A percentile compares a stretch with the other conserved stretches of the same genome.
Evolutionary conservation across 805 yeast genomes (phyloP).

Genomic region (Saturnispora quitensis): DNA sequence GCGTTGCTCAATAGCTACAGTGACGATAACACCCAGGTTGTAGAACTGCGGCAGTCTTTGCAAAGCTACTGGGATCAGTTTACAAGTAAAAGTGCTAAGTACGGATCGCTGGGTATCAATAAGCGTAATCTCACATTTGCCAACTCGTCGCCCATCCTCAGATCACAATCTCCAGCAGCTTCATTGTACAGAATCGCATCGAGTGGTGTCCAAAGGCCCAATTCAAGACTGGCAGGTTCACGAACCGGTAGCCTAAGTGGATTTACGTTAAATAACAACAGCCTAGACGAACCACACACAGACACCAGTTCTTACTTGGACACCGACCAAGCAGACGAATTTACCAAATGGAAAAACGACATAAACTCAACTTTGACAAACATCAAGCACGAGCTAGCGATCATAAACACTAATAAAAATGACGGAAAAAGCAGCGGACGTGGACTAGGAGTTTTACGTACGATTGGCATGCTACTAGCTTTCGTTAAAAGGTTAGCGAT

Average conservation of each 20-base stretch:
- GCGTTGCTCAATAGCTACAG: constrained; percentile 58
- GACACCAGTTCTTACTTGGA: not conserved
- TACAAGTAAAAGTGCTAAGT: not conserved
- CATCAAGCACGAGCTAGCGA: constrained; percentile 33
- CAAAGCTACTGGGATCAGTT: constrained; percentile 65
- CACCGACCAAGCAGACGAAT: constrained; percentile 23
- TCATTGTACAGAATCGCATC: constrained; percentile 27
- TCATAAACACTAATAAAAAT: not conserved
- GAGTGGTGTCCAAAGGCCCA: constrained; percentile 22
- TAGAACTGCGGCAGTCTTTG: constrained; percentile 41
- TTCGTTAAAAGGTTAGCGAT: not conserved
- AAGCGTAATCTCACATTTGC: not conserved
- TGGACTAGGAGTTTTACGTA: not conserved
- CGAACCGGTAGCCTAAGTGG: constrained; percentile 11
- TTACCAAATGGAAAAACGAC: constrained; percentile 46
- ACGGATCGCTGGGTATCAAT: not conserved
- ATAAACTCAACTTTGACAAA: constrained; percentile 38
- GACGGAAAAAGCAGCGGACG: not conserved
- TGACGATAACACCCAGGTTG: constrained; percentile 54
- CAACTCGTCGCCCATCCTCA: constrained; percentile 1
- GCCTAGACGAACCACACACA: not conserved
- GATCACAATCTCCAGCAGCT: constrained; percentile 28
- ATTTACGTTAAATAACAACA: not conserved
- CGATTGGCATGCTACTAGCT: not conserved
- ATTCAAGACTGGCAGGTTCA: constrained; percentile 18